Base-by-base conservation (phyloP, 768 basidiomycete species). In the Leccinum disarticulatum region DNA sequence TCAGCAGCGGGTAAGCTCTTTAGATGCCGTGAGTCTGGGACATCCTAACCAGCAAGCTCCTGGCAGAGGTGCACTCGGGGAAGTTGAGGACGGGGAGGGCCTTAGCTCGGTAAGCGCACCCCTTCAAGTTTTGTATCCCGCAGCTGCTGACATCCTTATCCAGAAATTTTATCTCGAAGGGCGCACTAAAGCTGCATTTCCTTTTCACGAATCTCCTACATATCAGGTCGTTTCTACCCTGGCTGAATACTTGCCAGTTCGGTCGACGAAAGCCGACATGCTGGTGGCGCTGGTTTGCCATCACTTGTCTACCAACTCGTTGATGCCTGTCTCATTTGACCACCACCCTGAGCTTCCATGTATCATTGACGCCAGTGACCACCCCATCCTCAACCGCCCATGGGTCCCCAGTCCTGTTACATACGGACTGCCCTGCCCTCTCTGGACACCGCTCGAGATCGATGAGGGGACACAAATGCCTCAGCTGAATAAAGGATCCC, bases 81-180 rank as follows among this genome's bases (percentile, higher is more conserved):
- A 11, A 13, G 38, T 55, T 3, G 59, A 55, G 50, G 54, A 60
- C 27, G 38, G 54, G 38, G 31, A 55, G 6, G 59, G 59, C 11
- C 25, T 60, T 3, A 60, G 17, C 25, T 33, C 50, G n/a, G 54
- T 55, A 33, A 51, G 9, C 9, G 10, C 25, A n/a, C 52, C 15
- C 6, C 14, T 22, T n/a, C n/a, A n/a, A n/a, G n/a, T n/a, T n/a
- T n/a, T 54, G 14, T 25, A 38, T 22, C 3, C 9, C 15, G 4
- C 9, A 35, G 14, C 22, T 8, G 19, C 35, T 33, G 46, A 55
- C n/a, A 25, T 33, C 25, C 31, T 25, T 25, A 5, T 30, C 15
- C 6, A 60, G 59, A 60, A 60, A 60, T 60, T 60, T 7, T 56
- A 60, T 46, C 50, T 60, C 17, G 59, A 60, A 55, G 59, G 54